Conservation (phyloP, 495 filamentous ascomycete genomes). For the Glutinoglossum americanum region DNA sequence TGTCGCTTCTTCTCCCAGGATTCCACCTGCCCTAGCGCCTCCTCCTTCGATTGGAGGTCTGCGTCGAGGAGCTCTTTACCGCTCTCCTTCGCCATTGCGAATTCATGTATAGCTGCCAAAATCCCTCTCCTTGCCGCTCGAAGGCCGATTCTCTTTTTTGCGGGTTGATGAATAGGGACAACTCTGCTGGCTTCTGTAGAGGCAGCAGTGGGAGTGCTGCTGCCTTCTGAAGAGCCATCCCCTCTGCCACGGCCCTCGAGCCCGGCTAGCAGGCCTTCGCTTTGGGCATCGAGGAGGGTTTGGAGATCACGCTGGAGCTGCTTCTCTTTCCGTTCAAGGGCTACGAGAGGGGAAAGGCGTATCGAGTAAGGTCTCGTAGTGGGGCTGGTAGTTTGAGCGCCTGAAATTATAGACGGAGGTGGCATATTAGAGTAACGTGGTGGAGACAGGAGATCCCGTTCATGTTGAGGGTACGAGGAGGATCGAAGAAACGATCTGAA, state of each 20-base stretch:
- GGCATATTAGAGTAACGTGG: not conserved
- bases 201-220: slow-evolving; percentile 24
- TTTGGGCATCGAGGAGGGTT: slow-evolving; percentile 63
- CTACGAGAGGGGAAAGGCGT: not conserved
- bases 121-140: slow-evolving; percentile 50
- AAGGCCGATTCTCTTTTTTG: slow-evolving; percentile 32
- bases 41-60: slow-evolving; percentile 34
- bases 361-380: not conserved
- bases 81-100: slow-evolving; percentile 49
- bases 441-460: not conserved
- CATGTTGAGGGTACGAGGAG: not conserved
- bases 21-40: slow-evolving; percentile 37
- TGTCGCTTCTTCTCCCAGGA: slow-evolving; percentile 30
- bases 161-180: slow-evolving; percentile 41
- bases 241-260: slow-evolving; percentile 15
- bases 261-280: slow-evolving; percentile 43
- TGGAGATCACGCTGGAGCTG: slow-evolving; percentile 61
- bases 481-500: not conserved
- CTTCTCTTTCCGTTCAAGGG: slow-evolving; percentile 28
- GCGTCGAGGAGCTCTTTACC: slow-evolving; percentile 38
- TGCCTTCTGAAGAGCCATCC: slow-evolving; percentile 25
- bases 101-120: slow-evolving; percentile 42
- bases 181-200: slow-evolving; percentile 14
- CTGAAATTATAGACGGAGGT: not conserved
- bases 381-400: not conserved